These are phyloP conservation scores for Shiraia sp. DNA, from an alignment of 2,329 filamentous ascomycete species.

Conservation along the genomic window DNA sequence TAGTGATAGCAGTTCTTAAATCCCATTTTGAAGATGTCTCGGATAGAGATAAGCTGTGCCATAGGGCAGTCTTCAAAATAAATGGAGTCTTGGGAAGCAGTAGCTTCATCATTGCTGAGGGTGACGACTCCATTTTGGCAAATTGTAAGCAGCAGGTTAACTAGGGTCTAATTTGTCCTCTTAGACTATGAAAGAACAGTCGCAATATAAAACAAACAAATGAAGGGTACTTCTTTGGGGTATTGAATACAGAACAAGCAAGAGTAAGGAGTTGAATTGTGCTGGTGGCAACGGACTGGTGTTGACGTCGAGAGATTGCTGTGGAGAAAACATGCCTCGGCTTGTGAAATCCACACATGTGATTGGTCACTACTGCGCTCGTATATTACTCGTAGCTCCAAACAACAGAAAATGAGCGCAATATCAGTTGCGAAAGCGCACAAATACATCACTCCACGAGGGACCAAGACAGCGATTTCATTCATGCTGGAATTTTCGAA, in stretches of 20 bases:
- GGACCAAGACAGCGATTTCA: too few species aligned
- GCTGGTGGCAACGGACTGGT: constrained; percentile 11
- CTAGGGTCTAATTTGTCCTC: neutral
- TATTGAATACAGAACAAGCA: neutral
- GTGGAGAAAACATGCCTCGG: constrained; percentile 13
- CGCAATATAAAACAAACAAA: neutral
- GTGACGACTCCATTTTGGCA: constrained; percentile 38
- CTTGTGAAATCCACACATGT: constrained; percentile 3
- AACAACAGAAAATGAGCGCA: too few species aligned
- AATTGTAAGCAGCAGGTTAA: neutral
- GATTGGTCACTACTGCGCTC: neutral
- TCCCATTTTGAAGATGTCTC: constrained; percentile 77
- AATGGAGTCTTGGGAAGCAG: constrained; percentile 57
- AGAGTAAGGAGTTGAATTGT: neutral
- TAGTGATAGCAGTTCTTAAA: constrained; percentile 71
- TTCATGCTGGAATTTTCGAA: too few species aligned
- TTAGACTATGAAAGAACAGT: neutral
- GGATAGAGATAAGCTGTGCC: constrained; percentile 69
- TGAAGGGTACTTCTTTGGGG: neutral
- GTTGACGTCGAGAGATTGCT: constrained; percentile 17
- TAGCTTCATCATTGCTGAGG: constrained; percentile 38
- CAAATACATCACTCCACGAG: too few species aligned
- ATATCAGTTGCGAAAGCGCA: too few species aligned
- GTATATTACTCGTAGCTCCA: too few species aligned
- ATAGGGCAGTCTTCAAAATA: constrained; percentile 63